Percentiles rank a stretch among this genome's conserved stretches.
Conservation (phyloP, 176 grass and related monocot species). For the Zea luxurians region DNA sequence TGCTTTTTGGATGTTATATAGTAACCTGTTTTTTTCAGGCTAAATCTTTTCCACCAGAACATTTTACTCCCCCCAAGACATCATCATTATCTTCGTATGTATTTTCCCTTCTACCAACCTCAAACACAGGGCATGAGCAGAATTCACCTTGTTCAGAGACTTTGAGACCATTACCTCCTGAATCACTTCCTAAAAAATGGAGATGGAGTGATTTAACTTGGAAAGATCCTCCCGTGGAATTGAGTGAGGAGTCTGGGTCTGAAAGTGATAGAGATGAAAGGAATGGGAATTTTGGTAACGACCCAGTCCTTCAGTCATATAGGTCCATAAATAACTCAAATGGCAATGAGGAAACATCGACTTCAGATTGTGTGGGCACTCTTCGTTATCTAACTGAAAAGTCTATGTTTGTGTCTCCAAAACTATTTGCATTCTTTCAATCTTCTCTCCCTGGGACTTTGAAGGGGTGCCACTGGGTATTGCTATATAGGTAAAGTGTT, state of each 20-base stretch:
- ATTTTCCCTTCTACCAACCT: constrained; percentile 50
- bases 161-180: constrained; percentile 47
- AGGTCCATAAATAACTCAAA: constrained; percentile 29
- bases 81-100: constrained; percentile 57
- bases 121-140: constrained; percentile 32
- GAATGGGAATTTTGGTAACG: constrained; percentile 36
- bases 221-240: constrained; percentile 45
- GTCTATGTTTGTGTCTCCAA: constrained; percentile 63
- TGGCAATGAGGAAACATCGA: constrained; percentile 48
- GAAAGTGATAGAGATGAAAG: constrained; percentile 53
- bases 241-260: constrained; percentile 51
- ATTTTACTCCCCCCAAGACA: constrained; percentile 51
- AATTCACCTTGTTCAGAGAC: constrained; percentile 20
- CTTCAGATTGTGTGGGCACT: constrained; percentile 33
- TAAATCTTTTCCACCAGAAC: constrained; percentile 40
- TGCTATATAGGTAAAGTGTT: constrained; percentile 81
- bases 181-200: constrained; percentile 58
- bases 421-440: constrained; percentile 75
- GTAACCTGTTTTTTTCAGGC: constrained; percentile 44
- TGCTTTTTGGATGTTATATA: not conserved
- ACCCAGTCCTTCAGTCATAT: constrained; percentile 22
- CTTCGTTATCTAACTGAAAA: constrained; percentile 68
- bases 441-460: constrained; percentile 82
- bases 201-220: constrained; percentile 35
- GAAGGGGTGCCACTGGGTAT: constrained; percentile 83